Evolutionary conservation across 163 green algal genomes (phyloP).

Genomic region (Scenedesmus sp.): DNA sequence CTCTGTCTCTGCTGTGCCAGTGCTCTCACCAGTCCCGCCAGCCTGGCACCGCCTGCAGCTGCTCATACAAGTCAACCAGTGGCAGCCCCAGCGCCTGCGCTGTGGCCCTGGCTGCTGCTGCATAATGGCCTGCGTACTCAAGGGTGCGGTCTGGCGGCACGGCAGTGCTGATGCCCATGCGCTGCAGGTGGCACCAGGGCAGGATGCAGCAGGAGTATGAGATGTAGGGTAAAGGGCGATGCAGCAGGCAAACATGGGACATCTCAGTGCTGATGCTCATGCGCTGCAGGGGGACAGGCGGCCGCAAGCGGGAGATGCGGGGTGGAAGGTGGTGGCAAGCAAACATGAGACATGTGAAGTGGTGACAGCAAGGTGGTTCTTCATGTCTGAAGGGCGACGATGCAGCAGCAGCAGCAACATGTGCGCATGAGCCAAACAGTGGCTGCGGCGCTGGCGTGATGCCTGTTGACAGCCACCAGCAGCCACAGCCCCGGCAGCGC

Average conservation of each 20-base stretch:
- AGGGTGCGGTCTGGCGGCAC: slow-evolving; percentile 67
- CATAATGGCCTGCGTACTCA: slow-evolving; percentile 60
- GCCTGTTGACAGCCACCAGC: not conserved
- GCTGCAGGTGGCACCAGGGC: not conserved
- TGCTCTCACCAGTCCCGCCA: slow-evolving; percentile 52
- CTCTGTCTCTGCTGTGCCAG: no score
- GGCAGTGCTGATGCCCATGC: slow-evolving; percentile 33
- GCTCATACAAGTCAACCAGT: slow-evolving; percentile 71
- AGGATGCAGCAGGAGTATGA: not conserved
- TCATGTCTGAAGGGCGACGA: not conserved
- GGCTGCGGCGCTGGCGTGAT: not conserved
- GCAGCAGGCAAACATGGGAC: no score
- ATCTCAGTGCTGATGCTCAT: no score
- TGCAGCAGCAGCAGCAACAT: not conserved
- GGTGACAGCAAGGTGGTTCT: no score
- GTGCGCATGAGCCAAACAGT: not conserved
- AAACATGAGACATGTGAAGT: no score
- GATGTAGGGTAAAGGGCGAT: not conserved
- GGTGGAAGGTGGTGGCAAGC: no score
- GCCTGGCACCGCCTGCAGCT: slow-evolving; percentile 59
- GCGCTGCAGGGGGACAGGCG: no score
- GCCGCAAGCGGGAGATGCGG: no score
- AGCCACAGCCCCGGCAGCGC: not conserved
- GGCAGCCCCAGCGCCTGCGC: slow-evolving; percentile 44
- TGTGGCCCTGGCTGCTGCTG: slow-evolving; percentile 51